phyloP scores from a whole-genome alignment of 2,329 filamentous ascomycete genomes.

The Sphaerulina musiva region DNA sequence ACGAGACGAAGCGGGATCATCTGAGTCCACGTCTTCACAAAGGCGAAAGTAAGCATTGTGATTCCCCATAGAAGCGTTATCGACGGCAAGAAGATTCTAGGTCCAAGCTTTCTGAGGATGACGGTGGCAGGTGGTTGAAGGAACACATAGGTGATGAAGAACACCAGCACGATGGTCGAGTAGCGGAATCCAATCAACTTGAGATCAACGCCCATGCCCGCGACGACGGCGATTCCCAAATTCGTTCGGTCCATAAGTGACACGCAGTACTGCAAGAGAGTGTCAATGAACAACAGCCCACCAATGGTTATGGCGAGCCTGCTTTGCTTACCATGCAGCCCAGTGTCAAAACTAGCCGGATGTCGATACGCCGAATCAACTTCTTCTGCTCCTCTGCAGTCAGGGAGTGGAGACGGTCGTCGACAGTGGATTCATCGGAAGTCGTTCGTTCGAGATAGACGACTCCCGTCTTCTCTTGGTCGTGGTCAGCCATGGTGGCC shows the following conservation, averaged over 20 bases:
- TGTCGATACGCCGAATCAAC: slow-evolving; percentile 65
- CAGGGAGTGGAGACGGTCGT: slow-evolving; percentile 39
- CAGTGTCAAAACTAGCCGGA: slow-evolving; percentile 43
- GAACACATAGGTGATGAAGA: slow-evolving; percentile 66
- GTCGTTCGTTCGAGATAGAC: slow-evolving; percentile 24
- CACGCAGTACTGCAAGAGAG: slow-evolving; percentile 27
- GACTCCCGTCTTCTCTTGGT: slow-evolving; percentile 22
- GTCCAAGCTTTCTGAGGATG: slow-evolving; percentile 59
- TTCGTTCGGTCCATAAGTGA: slow-evolving; percentile 32
- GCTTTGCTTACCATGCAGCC: slow-evolving; percentile 32
- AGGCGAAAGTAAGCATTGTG: slow-evolving; percentile 60
- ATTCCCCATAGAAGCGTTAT: slow-evolving; percentile 52
- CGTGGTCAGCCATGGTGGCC: slow-evolving; percentile 19
- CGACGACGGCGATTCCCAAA: slow-evolving; percentile 33
- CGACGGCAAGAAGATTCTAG: slow-evolving; percentile 31
- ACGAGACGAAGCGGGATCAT: slow-evolving; percentile 53
- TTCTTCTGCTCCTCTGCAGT: slow-evolving; percentile 56
- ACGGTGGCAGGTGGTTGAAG: slow-evolving; percentile 68
- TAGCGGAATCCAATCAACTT: slow-evolving; percentile 30
- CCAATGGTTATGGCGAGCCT: not conserved
- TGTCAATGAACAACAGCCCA: not conserved
- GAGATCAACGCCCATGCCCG: slow-evolving; percentile 33
- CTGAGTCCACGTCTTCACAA: slow-evolving; percentile 47
- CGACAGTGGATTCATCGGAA: slow-evolving; percentile 21
- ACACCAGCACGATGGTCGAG: slow-evolving; percentile 55